phyloP scores from a whole-genome alignment of 164 flowering plant genomes.

The Aristolochia contorta region DNA sequence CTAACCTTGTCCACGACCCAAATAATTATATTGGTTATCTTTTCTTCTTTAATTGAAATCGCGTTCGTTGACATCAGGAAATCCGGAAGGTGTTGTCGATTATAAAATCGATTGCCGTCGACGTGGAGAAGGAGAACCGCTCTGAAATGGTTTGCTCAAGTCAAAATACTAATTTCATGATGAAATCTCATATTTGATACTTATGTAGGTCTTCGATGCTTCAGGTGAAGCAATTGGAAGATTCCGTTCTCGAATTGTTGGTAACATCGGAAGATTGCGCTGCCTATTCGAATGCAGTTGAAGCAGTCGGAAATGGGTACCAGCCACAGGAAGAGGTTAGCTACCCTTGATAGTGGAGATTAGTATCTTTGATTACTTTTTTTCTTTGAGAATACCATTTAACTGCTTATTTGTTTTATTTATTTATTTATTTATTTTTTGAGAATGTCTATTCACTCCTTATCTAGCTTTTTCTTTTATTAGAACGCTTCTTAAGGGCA shows the following conservation, averaged over 20 bases:
- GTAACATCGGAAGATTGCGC: conserved; percentile 35
- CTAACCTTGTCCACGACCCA: background rate
- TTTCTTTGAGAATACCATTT: too few species aligned
- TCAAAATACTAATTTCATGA: background rate
- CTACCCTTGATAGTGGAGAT: background rate
- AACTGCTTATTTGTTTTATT: background rate
- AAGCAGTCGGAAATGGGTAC: conserved; percentile 39
- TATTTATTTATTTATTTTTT: background rate
- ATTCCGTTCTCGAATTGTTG: conserved; percentile 43
- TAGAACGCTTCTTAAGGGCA: background rate
- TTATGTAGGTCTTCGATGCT: conserved; percentile 1
- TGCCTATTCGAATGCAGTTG: conserved; percentile 40
- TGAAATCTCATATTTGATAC: background rate
- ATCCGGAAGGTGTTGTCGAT: conserved; percentile 32
- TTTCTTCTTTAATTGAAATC: background rate
- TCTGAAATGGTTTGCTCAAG: conserved; percentile 13
- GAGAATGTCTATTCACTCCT: background rate
- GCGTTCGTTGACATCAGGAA: conserved; percentile 34
- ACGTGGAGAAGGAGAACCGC: conserved; percentile 52
- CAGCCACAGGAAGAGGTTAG: conserved; percentile 46
- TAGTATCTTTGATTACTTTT: background rate
- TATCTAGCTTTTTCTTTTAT: too few species aligned
- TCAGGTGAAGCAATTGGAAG: conserved; percentile 75
- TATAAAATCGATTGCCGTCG: conserved; percentile 59
- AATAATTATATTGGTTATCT: background rate